A percentile compares a stretch with the other conserved stretches of the same genome.
Evolutionary conservation across 805 yeast genomes (phyloP).

Genomic region (Pichia gijzeniarum): DNA sequence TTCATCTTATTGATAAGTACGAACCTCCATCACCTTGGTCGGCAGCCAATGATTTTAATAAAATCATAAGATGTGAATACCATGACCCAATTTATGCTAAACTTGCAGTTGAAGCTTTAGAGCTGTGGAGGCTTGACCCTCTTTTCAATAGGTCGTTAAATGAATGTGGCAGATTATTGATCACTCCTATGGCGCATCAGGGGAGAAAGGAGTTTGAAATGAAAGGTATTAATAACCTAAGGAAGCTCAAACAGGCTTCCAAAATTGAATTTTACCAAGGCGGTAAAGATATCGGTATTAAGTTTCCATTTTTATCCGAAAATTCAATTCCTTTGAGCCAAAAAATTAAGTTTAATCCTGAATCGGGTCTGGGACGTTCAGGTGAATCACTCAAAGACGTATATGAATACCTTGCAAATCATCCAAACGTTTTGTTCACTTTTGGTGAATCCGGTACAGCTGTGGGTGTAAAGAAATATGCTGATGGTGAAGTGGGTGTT

Average conservation of each 20-base stretch:
- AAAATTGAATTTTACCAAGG: conserved; percentile 24
- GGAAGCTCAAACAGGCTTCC: conserved; percentile 19
- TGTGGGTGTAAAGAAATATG: conserved; percentile 8
- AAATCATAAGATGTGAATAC: conserved; percentile 44
- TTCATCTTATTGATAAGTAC: conserved; percentile 33
- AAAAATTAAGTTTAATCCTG: conserved; percentile 31
- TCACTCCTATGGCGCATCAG: conserved; percentile 27
- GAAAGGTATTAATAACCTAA: conserved; percentile 30
- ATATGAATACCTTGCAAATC: conserved; percentile 19
- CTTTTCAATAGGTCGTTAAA: conserved; percentile 28
- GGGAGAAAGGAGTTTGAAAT: conserved; percentile 34
- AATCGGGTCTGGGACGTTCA: conserved; percentile 37
- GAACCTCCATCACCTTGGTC: conserved; percentile 40
- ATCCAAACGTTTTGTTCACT: conserved; percentile 28
- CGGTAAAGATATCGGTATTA: conserved; percentile 26
- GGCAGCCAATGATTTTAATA: conserved; percentile 42
- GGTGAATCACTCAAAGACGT: conserved; percentile 31
- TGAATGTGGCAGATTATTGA: conserved; percentile 37
- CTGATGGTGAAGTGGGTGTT: conserved; percentile 17
- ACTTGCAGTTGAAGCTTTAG: conserved; percentile 39
- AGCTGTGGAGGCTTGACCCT: conserved; percentile 31
- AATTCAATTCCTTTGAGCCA: conserved; percentile 14
- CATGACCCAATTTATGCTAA: conserved; percentile 34
- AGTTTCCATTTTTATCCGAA: conserved; percentile 14
- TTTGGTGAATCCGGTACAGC: conserved; percentile 29